Evolutionary conservation across 75 land plant genomes (phyloP).

Genomic region (Larix kaempferi): DNA sequence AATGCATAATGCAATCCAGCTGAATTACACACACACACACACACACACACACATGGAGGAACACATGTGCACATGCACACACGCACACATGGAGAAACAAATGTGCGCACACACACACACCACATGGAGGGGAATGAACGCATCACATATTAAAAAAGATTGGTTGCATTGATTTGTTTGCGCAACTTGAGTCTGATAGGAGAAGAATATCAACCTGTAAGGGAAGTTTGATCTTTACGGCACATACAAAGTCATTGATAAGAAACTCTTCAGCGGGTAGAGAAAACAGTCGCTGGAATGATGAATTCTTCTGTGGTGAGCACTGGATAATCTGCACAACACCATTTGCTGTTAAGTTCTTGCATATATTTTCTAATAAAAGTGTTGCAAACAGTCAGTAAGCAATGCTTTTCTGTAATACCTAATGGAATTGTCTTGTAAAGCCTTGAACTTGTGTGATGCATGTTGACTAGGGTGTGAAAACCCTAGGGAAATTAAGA

Average conservation of each 20-base stretch:
- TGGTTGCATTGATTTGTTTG: neutral
- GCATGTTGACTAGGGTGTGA: too few species aligned
- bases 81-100: too few species aligned
- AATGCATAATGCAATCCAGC: neutral
- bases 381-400: neutral
- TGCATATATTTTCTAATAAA: too few species aligned
- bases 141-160: neutral
- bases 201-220: conserved; percentile 22
- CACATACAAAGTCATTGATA: conserved; percentile 51
- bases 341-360: neutral
- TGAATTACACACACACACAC: too few species aligned
- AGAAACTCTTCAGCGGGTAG: conserved; percentile 54
- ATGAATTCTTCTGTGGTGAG: conserved; percentile 34
- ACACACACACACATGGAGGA: too few species aligned
- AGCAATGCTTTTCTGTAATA: neutral
- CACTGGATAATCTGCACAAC: conserved; percentile 24
- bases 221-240: conserved; percentile 35
- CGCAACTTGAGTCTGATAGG: neutral
- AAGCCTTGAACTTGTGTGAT: too few species aligned
- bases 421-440: neutral
- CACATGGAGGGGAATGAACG: too few species aligned
- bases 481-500: too few species aligned
- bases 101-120: too few species aligned
- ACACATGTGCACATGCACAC: too few species aligned
- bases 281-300: conserved; percentile 45